phyloP scores from a whole-genome alignment of 352 stramenopile species.

The Phytophthora kernoviae region DNA sequence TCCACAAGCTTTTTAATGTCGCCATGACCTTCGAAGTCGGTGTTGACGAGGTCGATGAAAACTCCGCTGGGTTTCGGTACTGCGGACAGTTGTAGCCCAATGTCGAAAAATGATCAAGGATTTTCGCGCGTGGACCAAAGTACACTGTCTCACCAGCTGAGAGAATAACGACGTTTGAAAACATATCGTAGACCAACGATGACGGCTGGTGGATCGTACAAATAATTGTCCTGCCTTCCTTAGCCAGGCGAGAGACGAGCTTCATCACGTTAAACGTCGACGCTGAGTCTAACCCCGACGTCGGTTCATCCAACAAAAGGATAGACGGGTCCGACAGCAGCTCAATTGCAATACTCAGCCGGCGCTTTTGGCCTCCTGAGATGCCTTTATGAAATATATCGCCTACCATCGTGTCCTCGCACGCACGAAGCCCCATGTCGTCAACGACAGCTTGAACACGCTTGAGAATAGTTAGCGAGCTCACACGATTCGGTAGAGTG shows the following conservation, averaged over 20 bases:
- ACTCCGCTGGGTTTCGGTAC: slow-evolving; percentile 67
- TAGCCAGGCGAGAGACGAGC: slow-evolving; percentile 47
- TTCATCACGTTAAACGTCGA: slow-evolving; percentile 91
- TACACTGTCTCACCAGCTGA: slow-evolving; percentile 86
- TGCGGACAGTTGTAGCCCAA: slow-evolving; percentile 56
- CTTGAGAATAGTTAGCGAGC: slow-evolving; percentile 32
- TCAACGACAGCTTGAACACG: slow-evolving; percentile 65
- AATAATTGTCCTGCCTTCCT: slow-evolving; percentile 77
- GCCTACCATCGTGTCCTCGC: slow-evolving; percentile 63
- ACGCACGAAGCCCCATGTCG: slow-evolving; percentile 65
- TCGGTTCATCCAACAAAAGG: slow-evolving; percentile 95
- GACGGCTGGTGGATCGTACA: slow-evolving; percentile 89
- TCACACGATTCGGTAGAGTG: slow-evolving; percentile 44
- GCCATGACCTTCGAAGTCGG: slow-evolving; percentile 45
- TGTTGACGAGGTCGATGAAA: slow-evolving; percentile 63
- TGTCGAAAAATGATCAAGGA: slow-evolving; percentile 45
- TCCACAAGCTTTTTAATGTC: slow-evolving; percentile 17
- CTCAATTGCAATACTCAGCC: slow-evolving; percentile 94
- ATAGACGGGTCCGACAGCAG: slow-evolving; percentile 93
- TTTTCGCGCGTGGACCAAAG: slow-evolving; percentile 71
- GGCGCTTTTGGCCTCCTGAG: slow-evolving; percentile 88
- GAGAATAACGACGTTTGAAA: slow-evolving; percentile 71
- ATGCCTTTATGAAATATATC: slow-evolving; percentile 87
- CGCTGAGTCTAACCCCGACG: slow-evolving; percentile 88
- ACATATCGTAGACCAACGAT: slow-evolving; percentile 58